Evolutionary conservation across 352 stramenopile species (phyloP).

Genomic region (Globisporangium abappressorium): DNA sequence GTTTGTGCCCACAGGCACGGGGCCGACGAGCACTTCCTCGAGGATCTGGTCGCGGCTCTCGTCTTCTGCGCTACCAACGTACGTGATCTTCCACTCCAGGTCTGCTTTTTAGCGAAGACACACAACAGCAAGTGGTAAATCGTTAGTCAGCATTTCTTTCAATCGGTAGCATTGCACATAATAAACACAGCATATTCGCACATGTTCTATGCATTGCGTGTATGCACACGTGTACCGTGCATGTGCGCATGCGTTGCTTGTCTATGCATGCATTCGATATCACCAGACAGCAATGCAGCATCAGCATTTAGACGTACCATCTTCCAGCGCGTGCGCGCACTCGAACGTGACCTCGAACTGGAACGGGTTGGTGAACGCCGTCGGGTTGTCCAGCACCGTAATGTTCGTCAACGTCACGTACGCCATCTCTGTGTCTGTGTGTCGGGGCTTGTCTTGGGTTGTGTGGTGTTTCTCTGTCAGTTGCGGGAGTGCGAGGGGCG

Average conservation of each 20-base stretch:
- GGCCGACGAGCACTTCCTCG: slow-evolving; percentile 98
- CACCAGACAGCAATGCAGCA: background rate
- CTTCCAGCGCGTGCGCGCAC: slow-evolving; percentile 94
- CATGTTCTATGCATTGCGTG: no score
- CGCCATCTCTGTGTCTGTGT: slow-evolving; percentile 41
- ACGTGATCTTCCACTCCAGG: slow-evolving; percentile 99
- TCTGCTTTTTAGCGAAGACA: slow-evolving; percentile 61
- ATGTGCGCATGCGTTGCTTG: no score
- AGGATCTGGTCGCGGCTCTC: slow-evolving; percentile 95
- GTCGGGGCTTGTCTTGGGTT: background rate
- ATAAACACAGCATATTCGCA: background rate
- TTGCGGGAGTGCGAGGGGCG: background rate
- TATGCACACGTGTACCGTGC: no score
- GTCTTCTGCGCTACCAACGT: slow-evolving; percentile 97
- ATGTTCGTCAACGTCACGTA: slow-evolving; percentile 92
- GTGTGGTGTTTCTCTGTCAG: background rate
- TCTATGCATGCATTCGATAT: no score
- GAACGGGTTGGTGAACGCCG: slow-evolving; percentile 97
- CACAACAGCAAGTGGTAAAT: slow-evolving; percentile 5
- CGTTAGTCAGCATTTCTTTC: slow-evolving; percentile 1
- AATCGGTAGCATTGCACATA: background rate
- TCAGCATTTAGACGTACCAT: slow-evolving; percentile 53
- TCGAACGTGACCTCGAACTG: slow-evolving; percentile 99
- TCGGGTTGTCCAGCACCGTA: slow-evolving; percentile 98
- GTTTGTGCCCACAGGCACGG: slow-evolving; percentile 97